These are phyloP conservation scores for Nymphaea thermarum DNA, from an alignment of 164 flowering plant species.

Conservation along the genomic window DNA sequence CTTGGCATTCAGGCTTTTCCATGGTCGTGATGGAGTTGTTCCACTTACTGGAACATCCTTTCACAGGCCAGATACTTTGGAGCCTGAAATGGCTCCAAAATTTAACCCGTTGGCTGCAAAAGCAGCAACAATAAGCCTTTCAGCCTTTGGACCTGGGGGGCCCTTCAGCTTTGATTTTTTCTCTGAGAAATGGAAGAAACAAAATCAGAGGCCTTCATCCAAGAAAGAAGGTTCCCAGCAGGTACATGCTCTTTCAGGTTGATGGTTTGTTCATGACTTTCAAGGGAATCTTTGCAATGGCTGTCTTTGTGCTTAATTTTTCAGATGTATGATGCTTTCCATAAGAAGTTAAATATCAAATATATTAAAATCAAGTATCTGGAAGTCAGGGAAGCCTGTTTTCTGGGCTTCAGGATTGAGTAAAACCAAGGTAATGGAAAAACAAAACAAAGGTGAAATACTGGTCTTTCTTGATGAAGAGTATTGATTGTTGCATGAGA, in stretches of 20 bases:
- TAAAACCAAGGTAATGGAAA: too few species aligned
- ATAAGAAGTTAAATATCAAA: too few species aligned
- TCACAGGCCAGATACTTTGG: constrained; percentile 20
- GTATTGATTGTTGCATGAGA: too few species aligned
- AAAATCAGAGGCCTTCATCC: constrained; percentile 35
- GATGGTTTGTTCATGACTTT: neutral
- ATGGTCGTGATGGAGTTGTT: constrained; percentile 90
- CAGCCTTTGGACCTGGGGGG: constrained; percentile 82
- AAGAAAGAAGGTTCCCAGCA: constrained; percentile 50
- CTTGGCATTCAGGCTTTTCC: constrained; percentile 84
- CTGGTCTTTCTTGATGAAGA: too few species aligned
- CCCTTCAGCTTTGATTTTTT: constrained; percentile 78
- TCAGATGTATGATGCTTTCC: too few species aligned
- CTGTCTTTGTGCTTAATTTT: too few species aligned
- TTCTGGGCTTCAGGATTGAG: too few species aligned
- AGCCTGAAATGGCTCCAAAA: constrained; percentile 28
- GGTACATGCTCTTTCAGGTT: constrained; percentile 20
- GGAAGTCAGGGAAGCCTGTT: too few species aligned
- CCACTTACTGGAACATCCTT: constrained; percentile 70
- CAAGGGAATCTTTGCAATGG: neutral
- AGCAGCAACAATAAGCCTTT: constrained; percentile 93
- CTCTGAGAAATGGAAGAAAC: constrained; percentile 54
- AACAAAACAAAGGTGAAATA: too few species aligned
- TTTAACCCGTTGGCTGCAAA: constrained; percentile 94
- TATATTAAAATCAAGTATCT: too few species aligned